Evolutionary conservation across 2,329 filamentous ascomycete genomes (phyloP).

Genomic region (Corynespora cassiicola): DNA sequence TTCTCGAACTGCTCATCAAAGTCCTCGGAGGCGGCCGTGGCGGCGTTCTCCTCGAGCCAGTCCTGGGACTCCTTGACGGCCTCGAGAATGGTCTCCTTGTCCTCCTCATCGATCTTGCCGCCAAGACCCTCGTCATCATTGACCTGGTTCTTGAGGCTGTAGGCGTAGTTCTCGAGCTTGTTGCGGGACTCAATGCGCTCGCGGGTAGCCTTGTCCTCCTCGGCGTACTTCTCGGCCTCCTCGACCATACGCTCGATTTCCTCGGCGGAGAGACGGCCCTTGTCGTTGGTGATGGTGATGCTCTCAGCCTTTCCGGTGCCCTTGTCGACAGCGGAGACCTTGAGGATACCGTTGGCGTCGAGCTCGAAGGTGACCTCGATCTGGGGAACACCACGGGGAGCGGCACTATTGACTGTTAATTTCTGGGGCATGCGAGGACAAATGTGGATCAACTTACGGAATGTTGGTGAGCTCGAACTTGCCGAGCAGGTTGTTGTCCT

Average conservation of each 20-base stretch:
- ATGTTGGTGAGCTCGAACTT: slow-evolving; percentile 99
- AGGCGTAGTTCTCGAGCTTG: slow-evolving; percentile 98
- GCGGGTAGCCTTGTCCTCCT: slow-evolving; percentile 98
- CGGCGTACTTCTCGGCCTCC: slow-evolving; percentile 97
- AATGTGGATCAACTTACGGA: slow-evolving; percentile 55
- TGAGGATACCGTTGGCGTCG: slow-evolving; percentile 97
- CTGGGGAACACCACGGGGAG: slow-evolving; percentile 94
- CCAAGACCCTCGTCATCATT: slow-evolving; percentile 96
- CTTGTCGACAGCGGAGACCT: slow-evolving; percentile 96
- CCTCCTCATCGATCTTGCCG: slow-evolving; percentile 97
- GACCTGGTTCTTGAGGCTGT: slow-evolving; percentile 98
- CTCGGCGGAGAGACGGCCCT: slow-evolving; percentile 93
- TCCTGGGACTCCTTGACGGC: slow-evolving; percentile 96
- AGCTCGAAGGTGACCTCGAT: slow-evolving; percentile 98
- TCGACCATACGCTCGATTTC: slow-evolving; percentile 99
- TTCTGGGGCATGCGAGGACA: background rate
- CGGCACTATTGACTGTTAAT: slow-evolving; percentile 58
- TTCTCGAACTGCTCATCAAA: slow-evolving; percentile 99
- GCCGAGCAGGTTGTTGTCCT: slow-evolving; percentile 96
- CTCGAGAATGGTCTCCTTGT: slow-evolving; percentile 95
- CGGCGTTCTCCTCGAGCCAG: slow-evolving; percentile 95
- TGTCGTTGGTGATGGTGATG: slow-evolving; percentile 99
- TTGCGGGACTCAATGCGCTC: slow-evolving; percentile 97
- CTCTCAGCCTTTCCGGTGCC: slow-evolving; percentile 96
- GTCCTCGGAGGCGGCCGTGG: slow-evolving; percentile 85